Evolutionary conservation across 169 alveolate genomes (phyloP), one percentile per base, ranked within the genome.

Genomic region (Cystoisospora suis): DNA sequence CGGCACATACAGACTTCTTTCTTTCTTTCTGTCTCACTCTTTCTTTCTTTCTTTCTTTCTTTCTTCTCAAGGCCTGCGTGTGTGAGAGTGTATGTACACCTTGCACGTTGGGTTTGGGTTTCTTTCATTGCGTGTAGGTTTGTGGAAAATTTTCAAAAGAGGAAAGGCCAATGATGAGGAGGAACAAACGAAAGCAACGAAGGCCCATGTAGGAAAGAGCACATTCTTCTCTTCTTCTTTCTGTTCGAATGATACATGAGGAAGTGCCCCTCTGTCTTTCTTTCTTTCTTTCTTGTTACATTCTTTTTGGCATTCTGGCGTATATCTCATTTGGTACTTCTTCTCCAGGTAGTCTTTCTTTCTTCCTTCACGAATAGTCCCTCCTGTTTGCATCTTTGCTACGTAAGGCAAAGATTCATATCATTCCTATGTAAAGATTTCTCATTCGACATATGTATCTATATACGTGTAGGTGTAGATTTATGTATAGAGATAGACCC

Each of bases 191-290:
- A 72, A 40, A 17, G 83, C 83, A 29, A 72, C 83, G 38, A 40
- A 38, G 56, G 83, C 83, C 83, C 83, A 72, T 34, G 83, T 72
- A 72, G 20, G 83, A 17, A 12, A 1, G 36, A 15, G n/a, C n/a
- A 12, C 77, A 5, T 38, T 29, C 9, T 9, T 61, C 40, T n/a
- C 29, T 12, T 38, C 42, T n/a, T 23, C 7, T n/a, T 23, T 5
- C 34, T 29, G 42, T 23, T 9, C n/a, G 6, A 0, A 29, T 40
- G 23, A 0, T 40, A 9, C 20, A 29, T 61, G 20, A 6, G 75
- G 6, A 29, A 6, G 61, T 20, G 9, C 34, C 36, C 56, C 58
- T 4, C 20, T 27, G 15, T 72, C 20, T 36, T 38, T 7, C 38
- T 53, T 17, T 6, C 83, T 32, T 4, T 36, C 23, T 27, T 2